Evolutionary conservation across 345 rosid species (phyloP), one percentile per base, ranked within the genome.

Genomic region (Physaria fendleri): DNA sequence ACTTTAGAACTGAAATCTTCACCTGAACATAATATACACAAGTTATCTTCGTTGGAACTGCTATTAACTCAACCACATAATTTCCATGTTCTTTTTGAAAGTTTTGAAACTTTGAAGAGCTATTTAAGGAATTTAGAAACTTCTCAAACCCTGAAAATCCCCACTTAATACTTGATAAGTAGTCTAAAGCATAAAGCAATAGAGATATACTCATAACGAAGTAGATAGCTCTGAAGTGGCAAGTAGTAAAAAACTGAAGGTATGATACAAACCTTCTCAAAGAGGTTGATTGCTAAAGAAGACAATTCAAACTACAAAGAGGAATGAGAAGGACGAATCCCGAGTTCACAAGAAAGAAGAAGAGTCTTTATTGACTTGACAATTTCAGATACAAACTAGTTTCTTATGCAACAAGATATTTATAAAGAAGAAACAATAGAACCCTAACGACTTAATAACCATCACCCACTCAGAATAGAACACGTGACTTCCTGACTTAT

Each of bases 21-120:
- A 88, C 98, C 94, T 87, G 97, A 63, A 93, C 84, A 77, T 89
- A 93, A 74, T 93, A 95, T 51, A 93, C 94, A 68, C 95, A 95
- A 6, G 78, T 76, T 76, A 93, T 85, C 81, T 89, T 93, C 16
- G 97, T 87, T 35, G 90, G 88, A 22, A 85, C 65, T 66, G 95
- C 86, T 69, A 85, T 72, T 80, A 93, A 78, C 65, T 89, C 97
- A 68, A 90, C 81, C 55, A 85, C 75, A 48, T 91, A 85, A 71
- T 89, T 74, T 49, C 99, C 99, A 71, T 69, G 75, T 6, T 84
- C 74, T 74, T 82, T 93, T 65, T 78, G 74, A 66, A 85, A 79
- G 71, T 93, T 90, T 45, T 83, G 85, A 72, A 89, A 81, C 57
- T 77, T 89, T 6, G 87, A 80, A 74, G 95, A 82, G 78, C 77